Evolutionary conservation across 139 green algal species (phyloP).

Genomic region (Closterium sp.): DNA sequence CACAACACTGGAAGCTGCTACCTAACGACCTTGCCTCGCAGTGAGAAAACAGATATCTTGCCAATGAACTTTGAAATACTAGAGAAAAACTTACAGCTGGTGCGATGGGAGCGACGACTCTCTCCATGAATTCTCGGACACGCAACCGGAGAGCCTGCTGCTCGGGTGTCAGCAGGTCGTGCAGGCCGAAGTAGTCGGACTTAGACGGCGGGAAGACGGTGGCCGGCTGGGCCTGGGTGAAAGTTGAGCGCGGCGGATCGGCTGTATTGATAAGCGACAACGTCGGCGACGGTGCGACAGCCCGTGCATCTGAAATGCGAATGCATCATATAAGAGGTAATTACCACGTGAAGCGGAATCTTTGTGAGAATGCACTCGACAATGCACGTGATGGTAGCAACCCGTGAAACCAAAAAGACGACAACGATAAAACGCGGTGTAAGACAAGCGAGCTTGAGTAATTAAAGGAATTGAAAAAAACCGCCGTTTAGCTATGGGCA

Average conservation of each 20-base stretch:
- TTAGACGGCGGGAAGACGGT: conserved; percentile 15
- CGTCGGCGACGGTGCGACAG: not conserved
- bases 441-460: too few species aligned
- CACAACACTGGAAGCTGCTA: not conserved
- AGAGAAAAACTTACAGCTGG: conserved; percentile 43
- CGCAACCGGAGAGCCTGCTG: conserved; percentile 64
- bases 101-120: conserved; percentile 84
- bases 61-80: too few species aligned
- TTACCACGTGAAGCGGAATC: not conserved
- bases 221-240: conserved; percentile 16
- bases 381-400: not conserved
- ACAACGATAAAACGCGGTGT: too few species aligned
- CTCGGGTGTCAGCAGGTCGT: conserved; percentile 70
- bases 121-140: conserved; percentile 76
- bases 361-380: too few species aligned
- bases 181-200: conserved; percentile 68
- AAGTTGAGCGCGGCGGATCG: not conserved
- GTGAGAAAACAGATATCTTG: too few species aligned
- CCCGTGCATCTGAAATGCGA: not conserved
- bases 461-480: too few species aligned
- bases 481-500: too few species aligned
- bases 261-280: not conserved
- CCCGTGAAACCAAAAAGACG: too few species aligned
- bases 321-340: not conserved
- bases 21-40: too few species aligned